A percentile compares a stretch with the other conserved stretches of the same genome.
These are phyloP conservation scores for Jaapia argillacea DNA, from an alignment of 768 basidiomycete species.

Conservation along the genomic window DNA sequence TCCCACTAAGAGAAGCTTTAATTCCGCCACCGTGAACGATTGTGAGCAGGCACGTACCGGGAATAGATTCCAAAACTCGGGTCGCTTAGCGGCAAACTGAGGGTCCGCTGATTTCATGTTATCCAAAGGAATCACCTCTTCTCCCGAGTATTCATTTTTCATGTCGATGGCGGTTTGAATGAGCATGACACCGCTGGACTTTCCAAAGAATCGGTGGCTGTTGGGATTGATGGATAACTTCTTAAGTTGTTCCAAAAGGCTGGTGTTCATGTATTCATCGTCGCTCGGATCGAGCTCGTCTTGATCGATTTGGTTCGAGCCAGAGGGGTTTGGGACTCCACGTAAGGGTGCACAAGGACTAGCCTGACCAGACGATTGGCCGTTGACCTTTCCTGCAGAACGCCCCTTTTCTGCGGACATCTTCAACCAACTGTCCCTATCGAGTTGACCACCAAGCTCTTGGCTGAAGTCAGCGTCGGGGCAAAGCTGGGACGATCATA, in stretches of 20 bases:
- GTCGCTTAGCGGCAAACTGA: slow-evolving; percentile 22
- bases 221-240: slow-evolving; percentile 17
- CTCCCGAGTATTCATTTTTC: slow-evolving; percentile 27
- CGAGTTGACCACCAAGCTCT: slow-evolving; percentile 40
- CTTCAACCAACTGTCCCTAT: slow-evolving; percentile 25
- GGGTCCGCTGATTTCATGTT: slow-evolving; percentile 3
- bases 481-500: slow-evolving; percentile 35
- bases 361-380: too few relatives aligned
- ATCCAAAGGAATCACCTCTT: neutral
- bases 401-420: neutral
- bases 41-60: slow-evolving; percentile 22
- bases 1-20: neutral
- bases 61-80: slow-evolving; percentile 41
- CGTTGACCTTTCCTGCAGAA: too few relatives aligned
- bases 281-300: slow-evolving; percentile 21
- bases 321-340: slow-evolving; percentile 7
- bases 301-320: slow-evolving; percentile 8
- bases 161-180: slow-evolving; percentile 31
- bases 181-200: slow-evolving; percentile 31
- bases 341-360: slow-evolving; percentile 12
- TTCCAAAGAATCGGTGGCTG: slow-evolving; percentile 28
- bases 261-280: slow-evolving; percentile 15
- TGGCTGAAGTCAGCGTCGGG: slow-evolving; percentile 53
- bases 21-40: neutral
- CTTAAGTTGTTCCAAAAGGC: slow-evolving; percentile 19